These are phyloP conservation scores for Acmispon strigosus DNA, from an alignment of 306 rosid genomes.

Conservation along the genomic window DNA sequence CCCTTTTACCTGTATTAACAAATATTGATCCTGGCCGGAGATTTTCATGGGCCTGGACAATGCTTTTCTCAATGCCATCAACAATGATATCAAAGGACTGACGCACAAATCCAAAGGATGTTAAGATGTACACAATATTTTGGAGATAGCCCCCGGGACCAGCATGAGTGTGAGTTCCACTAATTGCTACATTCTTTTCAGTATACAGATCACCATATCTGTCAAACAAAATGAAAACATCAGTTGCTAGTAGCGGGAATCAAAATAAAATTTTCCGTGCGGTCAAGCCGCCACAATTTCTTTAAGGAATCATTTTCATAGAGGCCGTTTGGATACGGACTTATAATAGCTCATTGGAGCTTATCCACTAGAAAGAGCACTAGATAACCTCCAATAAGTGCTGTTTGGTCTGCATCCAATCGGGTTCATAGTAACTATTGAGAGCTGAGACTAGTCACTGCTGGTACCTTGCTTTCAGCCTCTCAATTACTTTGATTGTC, in stretches of 20 bases:
- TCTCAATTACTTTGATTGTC: constrained; percentile 67
- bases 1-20: constrained; percentile 58
- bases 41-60: constrained; percentile 80
- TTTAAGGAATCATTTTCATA: background rate
- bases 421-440: background rate
- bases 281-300: background rate
- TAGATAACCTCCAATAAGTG: too few species aligned
- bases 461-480: constrained; percentile 73
- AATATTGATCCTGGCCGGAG: constrained; percentile 73
- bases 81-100: constrained; percentile 84
- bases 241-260: background rate
- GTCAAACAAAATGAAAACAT: constrained; percentile 20
- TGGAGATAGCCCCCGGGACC: constrained; percentile 99
- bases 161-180: constrained; percentile 94
- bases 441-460: background rate
- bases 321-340: too few species aligned
- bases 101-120: constrained; percentile 87
- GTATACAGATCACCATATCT: constrained; percentile 84
- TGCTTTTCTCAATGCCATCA: constrained; percentile 87
- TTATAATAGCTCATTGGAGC: too few species aligned
- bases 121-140: constrained; percentile 69
- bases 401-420: too few species aligned
- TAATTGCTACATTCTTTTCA: constrained; percentile 85
- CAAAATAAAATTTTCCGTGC: background rate
- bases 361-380: too few species aligned